phyloP scores from a whole-genome alignment of 768 basidiomycete genomes.

The Naganishia vaughanmartiniae region DNA sequence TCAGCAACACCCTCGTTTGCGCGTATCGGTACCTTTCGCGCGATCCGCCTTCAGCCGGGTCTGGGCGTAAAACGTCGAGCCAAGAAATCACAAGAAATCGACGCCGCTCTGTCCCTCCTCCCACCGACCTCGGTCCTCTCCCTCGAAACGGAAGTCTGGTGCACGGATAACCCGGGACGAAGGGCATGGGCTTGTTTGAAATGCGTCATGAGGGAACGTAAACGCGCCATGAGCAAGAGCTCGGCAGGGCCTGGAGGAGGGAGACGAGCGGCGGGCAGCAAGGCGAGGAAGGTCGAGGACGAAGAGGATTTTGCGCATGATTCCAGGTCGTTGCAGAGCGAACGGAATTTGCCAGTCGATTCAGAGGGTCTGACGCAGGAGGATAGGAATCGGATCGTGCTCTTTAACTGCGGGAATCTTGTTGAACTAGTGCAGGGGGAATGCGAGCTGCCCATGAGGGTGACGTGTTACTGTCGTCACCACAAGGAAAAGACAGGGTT shows the following conservation, averaged over 20 bases:
- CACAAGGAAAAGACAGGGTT: slow-evolving; percentile 96
- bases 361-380: slow-evolving; percentile 37
- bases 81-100: slow-evolving; percentile 15
- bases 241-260: slow-evolving; percentile 5
- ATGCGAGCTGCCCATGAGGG: slow-evolving; percentile 81
- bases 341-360: slow-evolving; percentile 5
- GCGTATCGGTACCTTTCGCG: slow-evolving; percentile 29
- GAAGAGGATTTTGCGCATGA: background rate
- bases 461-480: slow-evolving; percentile 98
- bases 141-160: slow-evolving; percentile 49
- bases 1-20: background rate
- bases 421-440: slow-evolving; percentile 86
- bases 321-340: background rate
- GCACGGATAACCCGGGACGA: slow-evolving; percentile 42
- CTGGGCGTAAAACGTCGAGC: slow-evolving; percentile 26
- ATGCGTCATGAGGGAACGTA: slow-evolving; percentile 42
- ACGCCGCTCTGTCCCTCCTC: background rate
- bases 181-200: slow-evolving; percentile 46
- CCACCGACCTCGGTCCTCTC: slow-evolving; percentile 27
- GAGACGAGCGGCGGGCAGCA: slow-evolving; percentile 1
- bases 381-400: slow-evolving; percentile 64
- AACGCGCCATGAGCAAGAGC: slow-evolving; percentile 17
- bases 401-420: slow-evolving; percentile 90
- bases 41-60: slow-evolving; percentile 24
- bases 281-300: slow-evolving; percentile 18